Evolutionary conservation across 495 filamentous ascomycete species (phyloP).

Genomic region (Trichocladium antarcticum): DNA sequence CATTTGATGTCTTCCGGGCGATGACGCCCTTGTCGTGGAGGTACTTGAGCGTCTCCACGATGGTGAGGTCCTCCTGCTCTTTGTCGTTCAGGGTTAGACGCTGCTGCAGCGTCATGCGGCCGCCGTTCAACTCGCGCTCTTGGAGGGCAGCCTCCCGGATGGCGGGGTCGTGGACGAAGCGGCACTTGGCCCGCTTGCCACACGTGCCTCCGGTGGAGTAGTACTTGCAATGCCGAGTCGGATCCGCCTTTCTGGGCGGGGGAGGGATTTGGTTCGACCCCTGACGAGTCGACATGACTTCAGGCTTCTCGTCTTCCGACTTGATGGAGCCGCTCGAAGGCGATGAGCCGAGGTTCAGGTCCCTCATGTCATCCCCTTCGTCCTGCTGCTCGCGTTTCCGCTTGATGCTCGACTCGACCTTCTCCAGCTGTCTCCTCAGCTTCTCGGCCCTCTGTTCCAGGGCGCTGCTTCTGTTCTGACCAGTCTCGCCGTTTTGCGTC

Average conservation of each 20-base stretch:
- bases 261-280: constrained; percentile 28
- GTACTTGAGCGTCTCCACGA: constrained; percentile 43
- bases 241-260: constrained; percentile 38
- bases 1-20: constrained; percentile 4
- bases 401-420: constrained; percentile 45
- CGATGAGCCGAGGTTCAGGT: constrained; percentile 28
- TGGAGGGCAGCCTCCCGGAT: constrained; percentile 43
- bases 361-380: constrained; percentile 46
- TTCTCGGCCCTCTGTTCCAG: constrained; percentile 41
- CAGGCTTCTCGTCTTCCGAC: constrained; percentile 39
- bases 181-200: constrained; percentile 54
- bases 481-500: constrained; percentile 18
- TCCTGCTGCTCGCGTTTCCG: constrained; percentile 46
- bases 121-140: constrained; percentile 43
- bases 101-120: constrained; percentile 45
- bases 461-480: constrained; percentile 16
- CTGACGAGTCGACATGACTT: constrained; percentile 35
- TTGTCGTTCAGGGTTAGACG: constrained; percentile 47
- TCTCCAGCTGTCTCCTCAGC: constrained; percentile 40
- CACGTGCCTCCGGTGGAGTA: constrained; percentile 49
- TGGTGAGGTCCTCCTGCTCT: constrained; percentile 45
- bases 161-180: constrained; percentile 46
- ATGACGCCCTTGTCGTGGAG: constrained; percentile 35
- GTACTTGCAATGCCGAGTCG: constrained; percentile 49
- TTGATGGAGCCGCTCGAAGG: constrained; percentile 27